These are phyloP conservation scores for Lecanicillium sp. DNA, from an alignment of 2,329 filamentous ascomycete genomes.

Conservation along the genomic window DNA sequence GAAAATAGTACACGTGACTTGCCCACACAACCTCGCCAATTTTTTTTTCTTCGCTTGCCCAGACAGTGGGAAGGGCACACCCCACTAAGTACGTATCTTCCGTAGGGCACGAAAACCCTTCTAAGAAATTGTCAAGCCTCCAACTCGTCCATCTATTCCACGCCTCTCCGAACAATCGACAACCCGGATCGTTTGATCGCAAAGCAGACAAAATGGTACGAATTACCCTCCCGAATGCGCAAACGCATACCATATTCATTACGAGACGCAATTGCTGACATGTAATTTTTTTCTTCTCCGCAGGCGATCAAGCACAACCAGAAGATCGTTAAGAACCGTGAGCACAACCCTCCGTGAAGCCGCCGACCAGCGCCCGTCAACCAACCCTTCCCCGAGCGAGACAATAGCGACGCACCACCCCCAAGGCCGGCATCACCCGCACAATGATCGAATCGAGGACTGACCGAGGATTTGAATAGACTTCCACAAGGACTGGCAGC, in stretches of 20 bases:
- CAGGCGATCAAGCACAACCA: conserved; percentile 99
- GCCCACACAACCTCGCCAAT: conserved; percentile 15
- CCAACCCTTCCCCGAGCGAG: too few species aligned
- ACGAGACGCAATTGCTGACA: conserved; percentile 27
- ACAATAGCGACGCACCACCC: conserved; percentile 23
- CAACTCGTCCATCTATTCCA: conserved; percentile 32
- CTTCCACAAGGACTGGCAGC: conserved; percentile 99
- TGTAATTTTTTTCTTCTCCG: conserved; percentile 25
- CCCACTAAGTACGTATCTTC: conserved; percentile 29
- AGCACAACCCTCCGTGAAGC: conserved; percentile 34
- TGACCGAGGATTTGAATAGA: conserved; percentile 44
- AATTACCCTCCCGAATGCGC: conserved; percentile 14
- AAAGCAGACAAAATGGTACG: conserved; percentile 33
- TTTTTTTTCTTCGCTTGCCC: conserved; percentile 17
- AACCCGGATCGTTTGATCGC: conserved; percentile 43
- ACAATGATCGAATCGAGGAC: conserved; percentile 10
- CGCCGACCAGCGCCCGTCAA: too few species aligned
- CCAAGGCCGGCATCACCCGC: too few species aligned
- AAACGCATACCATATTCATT: conserved; percentile 7
- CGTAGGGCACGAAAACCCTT: conserved; percentile 39
- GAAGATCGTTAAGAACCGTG: conserved; percentile 94
- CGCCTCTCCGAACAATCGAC: conserved; percentile 35
- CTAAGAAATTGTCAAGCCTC: conserved; percentile 35
- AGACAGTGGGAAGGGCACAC: conserved; percentile 15
- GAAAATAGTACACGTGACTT: conserved; percentile 22